phyloP scores from a whole-genome alignment of 1,284 basidiomycete genomes.

The Naganishia albida region DNA sequence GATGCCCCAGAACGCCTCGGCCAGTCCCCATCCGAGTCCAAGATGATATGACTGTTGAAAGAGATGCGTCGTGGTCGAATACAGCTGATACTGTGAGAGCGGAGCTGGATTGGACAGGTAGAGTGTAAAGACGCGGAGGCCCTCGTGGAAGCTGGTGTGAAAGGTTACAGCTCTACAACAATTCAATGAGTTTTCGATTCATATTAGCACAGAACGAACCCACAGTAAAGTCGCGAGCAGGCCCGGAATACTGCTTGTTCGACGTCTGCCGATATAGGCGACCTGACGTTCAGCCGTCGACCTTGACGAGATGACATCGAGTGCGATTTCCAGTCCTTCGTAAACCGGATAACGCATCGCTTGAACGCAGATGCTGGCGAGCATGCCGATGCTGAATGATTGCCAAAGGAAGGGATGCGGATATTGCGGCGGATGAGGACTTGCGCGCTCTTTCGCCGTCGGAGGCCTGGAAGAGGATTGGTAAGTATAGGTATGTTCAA shows the following conservation, averaged over 20 bases:
- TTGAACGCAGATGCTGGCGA: slow-evolving; percentile 50
- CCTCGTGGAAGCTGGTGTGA: slow-evolving; percentile 48
- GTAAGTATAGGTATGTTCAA: slow-evolving; percentile 1
- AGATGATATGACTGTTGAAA: slow-evolving; percentile 53
- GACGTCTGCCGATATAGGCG: not conserved
- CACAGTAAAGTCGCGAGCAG: not conserved
- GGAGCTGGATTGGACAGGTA: slow-evolving; percentile 41
- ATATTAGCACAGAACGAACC: not conserved
- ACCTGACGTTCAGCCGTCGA: not conserved
- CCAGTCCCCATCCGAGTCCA: slow-evolving; percentile 52
- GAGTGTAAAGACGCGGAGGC: slow-evolving; percentile 46
- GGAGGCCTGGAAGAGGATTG: slow-evolving; percentile 47
- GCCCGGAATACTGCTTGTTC: not conserved
- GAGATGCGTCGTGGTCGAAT: slow-evolving; percentile 43
- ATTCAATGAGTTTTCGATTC: not conserved
- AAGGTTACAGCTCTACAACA: slow-evolving; percentile 39
- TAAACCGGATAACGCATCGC: slow-evolving; percentile 47
- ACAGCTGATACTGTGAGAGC: not conserved
- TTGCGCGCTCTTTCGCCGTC: slow-evolving; percentile 41
- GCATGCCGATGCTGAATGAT: slow-evolving; percentile 49
- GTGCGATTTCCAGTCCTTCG: slow-evolving; percentile 41
- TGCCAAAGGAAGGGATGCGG: slow-evolving; percentile 50
- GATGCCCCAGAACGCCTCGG: slow-evolving; percentile 51
- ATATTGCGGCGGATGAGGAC: slow-evolving; percentile 44
- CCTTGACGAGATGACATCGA: slow-evolving; percentile 1